A percentile compares a stretch with the other conserved stretches of the same genome.
phyloP scores from a whole-genome alignment of 2,329 filamentous ascomycete genomes.

The Talaromyces sp. region DNA sequence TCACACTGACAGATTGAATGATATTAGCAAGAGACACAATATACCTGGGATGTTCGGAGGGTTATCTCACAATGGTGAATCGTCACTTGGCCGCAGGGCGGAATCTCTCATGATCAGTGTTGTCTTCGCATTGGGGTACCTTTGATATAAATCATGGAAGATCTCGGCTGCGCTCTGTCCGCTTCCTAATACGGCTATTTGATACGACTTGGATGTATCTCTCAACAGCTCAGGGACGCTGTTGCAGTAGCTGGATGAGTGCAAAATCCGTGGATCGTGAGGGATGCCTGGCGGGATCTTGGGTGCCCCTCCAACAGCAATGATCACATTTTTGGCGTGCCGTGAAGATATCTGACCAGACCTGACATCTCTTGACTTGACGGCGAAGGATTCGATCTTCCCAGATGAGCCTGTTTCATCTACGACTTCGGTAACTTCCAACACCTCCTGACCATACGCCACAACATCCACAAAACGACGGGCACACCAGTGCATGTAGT shows the following conservation, averaged over 20 bases:
- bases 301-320: slow-evolving; percentile 63
- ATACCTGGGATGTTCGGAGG: not conserved
- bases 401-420: not conserved
- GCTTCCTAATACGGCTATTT: slow-evolving; percentile 77
- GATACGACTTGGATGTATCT: slow-evolving; percentile 48
- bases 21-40: not conserved
- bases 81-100: slow-evolving; percentile 83
- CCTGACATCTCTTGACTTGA: slow-evolving; percentile 59
- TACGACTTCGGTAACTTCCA: slow-evolving; percentile 48
- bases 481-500: slow-evolving; percentile 92
- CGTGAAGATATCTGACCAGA: slow-evolving; percentile 39
- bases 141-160: slow-evolving; percentile 76
- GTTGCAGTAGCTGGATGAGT: slow-evolving; percentile 77
- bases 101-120: slow-evolving; percentile 74
- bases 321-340: slow-evolving; percentile 50
- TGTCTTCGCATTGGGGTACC: slow-evolving; percentile 77
- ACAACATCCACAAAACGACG: slow-evolving; percentile 69
- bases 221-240: slow-evolving; percentile 34
- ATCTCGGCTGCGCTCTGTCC: slow-evolving; percentile 95
- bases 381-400: slow-evolving; percentile 59
- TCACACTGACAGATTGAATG: slow-evolving; percentile 57
- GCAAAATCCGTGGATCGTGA: slow-evolving; percentile 66
- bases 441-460: slow-evolving; percentile 71
- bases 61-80: slow-evolving; percentile 90
- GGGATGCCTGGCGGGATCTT: slow-evolving; percentile 68